Percentiles rank a stretch among this genome's conserved stretches.
Conservation (phyloP, 148 eudicot species). For the Rhododendron vialii region DNA sequence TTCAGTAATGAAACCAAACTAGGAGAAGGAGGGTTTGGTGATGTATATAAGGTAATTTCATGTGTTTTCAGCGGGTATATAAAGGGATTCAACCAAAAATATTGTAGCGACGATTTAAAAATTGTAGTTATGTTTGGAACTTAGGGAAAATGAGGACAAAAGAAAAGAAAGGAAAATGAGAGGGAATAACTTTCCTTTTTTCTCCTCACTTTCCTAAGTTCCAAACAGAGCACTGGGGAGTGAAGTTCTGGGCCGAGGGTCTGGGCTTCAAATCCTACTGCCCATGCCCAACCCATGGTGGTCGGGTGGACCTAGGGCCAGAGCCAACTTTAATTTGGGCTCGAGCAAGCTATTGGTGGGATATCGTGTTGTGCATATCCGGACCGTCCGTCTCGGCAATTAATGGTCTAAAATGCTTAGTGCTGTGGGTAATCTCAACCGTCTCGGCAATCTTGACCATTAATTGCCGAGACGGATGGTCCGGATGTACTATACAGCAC, state of each 20-base stretch:
- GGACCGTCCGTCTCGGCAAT: no score
- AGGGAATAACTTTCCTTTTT: no score
- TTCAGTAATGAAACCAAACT: conserved; percentile 37
- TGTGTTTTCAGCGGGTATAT: neutral
- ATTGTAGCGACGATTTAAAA: neutral
- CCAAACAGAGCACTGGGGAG: neutral
- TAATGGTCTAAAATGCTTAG: no score
- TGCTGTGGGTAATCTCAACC: no score
- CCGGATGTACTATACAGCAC: no score
- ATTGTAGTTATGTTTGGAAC: neutral
- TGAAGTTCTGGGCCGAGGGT: neutral
- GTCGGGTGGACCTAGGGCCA: neutral
- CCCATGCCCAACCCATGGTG: neutral
- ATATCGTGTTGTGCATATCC: no score
- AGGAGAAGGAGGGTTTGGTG: conserved; percentile 49
- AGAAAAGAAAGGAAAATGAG: neutral
- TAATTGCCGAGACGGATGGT: no score
- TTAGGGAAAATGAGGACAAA: neutral
- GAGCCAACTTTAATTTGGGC: neutral
- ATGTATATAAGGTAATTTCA: conserved; percentile 31
- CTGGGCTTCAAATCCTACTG: neutral
- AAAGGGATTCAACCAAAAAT: neutral
- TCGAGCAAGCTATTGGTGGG: neutral
- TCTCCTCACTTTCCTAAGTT: no score
- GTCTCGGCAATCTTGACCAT: no score